Percentiles rank a stretch among this genome's conserved stretches.
These are phyloP conservation scores for Conticribra weissflogii DNA, from an alignment of 108 stramenopile genomes.

Conservation along the genomic window DNA sequence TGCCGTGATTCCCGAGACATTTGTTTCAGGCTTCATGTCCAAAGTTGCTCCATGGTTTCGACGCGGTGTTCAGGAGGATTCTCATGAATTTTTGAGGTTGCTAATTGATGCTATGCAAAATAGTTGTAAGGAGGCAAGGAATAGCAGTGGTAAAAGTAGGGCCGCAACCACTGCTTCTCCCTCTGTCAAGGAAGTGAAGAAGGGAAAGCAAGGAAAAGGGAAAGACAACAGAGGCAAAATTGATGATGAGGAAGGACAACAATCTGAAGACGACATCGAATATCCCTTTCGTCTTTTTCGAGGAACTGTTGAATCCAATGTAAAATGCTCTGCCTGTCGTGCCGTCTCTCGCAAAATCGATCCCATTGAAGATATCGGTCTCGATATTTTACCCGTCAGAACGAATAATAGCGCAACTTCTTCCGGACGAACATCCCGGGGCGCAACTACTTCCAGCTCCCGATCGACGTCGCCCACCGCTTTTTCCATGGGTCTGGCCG, in stretches of 20 bases:
- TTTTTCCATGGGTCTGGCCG: constrained; percentile 44
- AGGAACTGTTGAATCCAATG: constrained; percentile 84
- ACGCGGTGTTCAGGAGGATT: constrained; percentile 95
- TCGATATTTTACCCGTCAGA: constrained; percentile 68
- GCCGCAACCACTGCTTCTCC: background rate
- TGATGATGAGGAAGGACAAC: background rate
- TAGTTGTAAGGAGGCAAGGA: constrained; percentile 70
- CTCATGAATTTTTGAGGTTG: constrained; percentile 96
- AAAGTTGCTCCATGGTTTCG: constrained; percentile 91
- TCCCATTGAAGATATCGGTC: constrained; percentile 90
- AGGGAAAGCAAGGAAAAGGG: no score
- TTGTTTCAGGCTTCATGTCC: constrained; percentile 82
- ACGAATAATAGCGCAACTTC: background rate
- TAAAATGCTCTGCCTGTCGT: constrained; percentile 73
- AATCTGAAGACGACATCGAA: constrained; percentile 50
- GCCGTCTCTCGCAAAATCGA: constrained; percentile 74
- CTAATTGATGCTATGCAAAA: constrained; percentile 95
- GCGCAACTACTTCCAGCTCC: constrained; percentile 17
- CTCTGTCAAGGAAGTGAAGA: constrained; percentile 2
- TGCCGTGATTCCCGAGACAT: constrained; percentile 69
- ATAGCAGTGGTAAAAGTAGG: background rate
- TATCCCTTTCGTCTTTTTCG: constrained; percentile 91
- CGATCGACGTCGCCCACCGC: constrained; percentile 49
- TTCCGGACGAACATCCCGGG: constrained; percentile 6
- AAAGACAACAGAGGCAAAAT: constrained; percentile 2